These are phyloP conservation scores for Polytrichum formosum DNA, from an alignment of 225 moss, liverwort and hornwort genomes.

Conservation along the genomic window DNA sequence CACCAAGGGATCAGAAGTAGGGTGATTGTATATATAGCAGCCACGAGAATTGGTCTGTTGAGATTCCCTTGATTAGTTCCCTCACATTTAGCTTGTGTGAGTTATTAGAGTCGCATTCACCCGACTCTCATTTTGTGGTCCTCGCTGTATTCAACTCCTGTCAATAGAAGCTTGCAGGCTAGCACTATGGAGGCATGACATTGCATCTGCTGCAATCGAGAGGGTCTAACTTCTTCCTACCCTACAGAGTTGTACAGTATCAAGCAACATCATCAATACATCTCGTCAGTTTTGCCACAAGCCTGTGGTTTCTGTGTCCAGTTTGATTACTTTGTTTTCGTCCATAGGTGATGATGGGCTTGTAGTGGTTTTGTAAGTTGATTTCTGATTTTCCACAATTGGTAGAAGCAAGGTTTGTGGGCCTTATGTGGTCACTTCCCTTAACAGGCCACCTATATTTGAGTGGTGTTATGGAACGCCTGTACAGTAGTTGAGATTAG, in stretches of 20 bases:
- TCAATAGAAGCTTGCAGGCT: conserved; percentile 7
- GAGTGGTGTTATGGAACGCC: too few relatives aligned
- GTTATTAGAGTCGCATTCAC: background rate
- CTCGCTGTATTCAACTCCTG: background rate
- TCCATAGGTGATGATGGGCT: too few relatives aligned
- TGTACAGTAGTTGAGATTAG: too few relatives aligned
- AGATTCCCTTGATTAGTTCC: background rate
- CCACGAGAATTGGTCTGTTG: background rate
- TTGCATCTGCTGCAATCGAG: conserved; percentile 2
- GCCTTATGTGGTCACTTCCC: too few relatives aligned
- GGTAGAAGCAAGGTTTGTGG: too few relatives aligned
- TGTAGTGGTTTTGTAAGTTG: too few relatives aligned
- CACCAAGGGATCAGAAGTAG: conserved; percentile 2
- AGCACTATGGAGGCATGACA: conserved; percentile 5
- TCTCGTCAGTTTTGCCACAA: background rate
- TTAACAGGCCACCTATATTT: too few relatives aligned
- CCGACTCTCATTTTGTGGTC: conserved; percentile 1
- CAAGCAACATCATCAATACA: conserved; percentile 8
- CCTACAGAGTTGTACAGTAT: conserved; percentile 13
- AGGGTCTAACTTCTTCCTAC: background rate
- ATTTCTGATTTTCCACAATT: too few relatives aligned
- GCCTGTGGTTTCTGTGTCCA: too few relatives aligned
- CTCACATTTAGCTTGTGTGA: background rate
- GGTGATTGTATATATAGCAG: conserved; percentile 2
- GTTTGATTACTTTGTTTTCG: too few relatives aligned